Evolutionary conservation across 2,329 filamentous ascomycete genomes (phyloP).

Genomic region (Myriosclerotinia curreyana): DNA sequence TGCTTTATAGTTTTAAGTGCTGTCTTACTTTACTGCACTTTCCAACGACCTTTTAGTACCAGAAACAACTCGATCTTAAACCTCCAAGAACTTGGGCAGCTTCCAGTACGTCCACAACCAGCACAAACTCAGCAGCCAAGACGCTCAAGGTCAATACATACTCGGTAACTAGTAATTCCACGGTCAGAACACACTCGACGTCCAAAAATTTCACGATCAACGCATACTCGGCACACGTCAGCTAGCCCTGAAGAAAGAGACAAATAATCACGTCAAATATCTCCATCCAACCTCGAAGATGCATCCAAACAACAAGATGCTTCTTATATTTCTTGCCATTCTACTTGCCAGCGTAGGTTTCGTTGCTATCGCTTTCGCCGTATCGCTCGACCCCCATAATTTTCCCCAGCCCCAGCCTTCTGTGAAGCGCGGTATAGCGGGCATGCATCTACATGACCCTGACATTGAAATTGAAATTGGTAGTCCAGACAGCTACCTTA

Average conservation of each 20-base stretch:
- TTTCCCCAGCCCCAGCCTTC: neutral
- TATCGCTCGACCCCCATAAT: neutral
- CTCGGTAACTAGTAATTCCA: no score
- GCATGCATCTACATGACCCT: neutral
- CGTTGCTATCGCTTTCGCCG: neutral
- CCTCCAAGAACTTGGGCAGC: neutral
- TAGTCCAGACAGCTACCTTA: neutral
- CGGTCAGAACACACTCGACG: neutral
- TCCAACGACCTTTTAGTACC: neutral
- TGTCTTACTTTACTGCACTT: neutral
- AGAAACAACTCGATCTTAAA: neutral
- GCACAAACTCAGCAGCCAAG: neutral
- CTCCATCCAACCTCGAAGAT: neutral
- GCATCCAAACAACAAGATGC: neutral
- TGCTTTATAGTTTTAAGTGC: slow-evolving; percentile 5
- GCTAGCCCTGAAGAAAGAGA: neutral
- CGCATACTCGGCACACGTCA: neutral
- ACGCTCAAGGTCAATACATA: neutral
- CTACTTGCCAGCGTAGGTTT: neutral
- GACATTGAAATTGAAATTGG: neutral
- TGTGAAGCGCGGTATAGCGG: neutral
- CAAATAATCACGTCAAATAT: neutral
- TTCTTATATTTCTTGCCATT: neutral
- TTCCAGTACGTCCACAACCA: neutral
- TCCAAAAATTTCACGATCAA: neutral